Evolutionary conservation across 2,329 filamentous ascomycete species (phyloP), one percentile per base, ranked within the genome.

Genomic region (Epichloe aotearoae): DNA sequence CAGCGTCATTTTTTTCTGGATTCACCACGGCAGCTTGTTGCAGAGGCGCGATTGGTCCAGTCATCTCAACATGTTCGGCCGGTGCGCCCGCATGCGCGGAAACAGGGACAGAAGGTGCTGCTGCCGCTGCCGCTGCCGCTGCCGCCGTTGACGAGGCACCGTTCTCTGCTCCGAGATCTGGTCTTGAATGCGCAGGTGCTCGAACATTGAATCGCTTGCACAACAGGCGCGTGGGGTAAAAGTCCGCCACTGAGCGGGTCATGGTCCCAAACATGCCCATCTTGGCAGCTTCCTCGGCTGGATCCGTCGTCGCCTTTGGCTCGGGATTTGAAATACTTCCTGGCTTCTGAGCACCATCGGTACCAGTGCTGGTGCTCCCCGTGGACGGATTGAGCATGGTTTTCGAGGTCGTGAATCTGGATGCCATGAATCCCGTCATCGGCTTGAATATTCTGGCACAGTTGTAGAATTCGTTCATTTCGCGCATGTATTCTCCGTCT

Each of bases 151-250:
- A 34, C 17, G 49, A 10, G 14, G 34, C 39, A n/a, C 30, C 19
- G 14, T 46, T 47, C 51, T 64, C 71, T 0, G 73, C 65, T 11
- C 64, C 59, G 23, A 58, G 36, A 41, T 83, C 76, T 36, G 73
- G 68, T 58, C 79, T 76, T 34, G 84, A 80, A 64, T 88, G 78
- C 10, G 77, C 74, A 0, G 90, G 88, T 8, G 85, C 79, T 53
- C 76, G 81, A n/a, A 97, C 84, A 58, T 89, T 89, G 68, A 98
- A 95, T 8, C 93, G 77, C 65, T 97, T 98, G 69, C 91, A 97
- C n/a, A 97, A 69, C 40, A 98, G 69, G 50, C 89, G 75, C 1
- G 84, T 83, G 1, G 93, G 93, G 58, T 83, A 83, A 66, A 95
- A 97, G 4, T 82, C 77, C 7, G 79, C 66, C 0, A 75, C 73